Evolutionary conservation across 441 rosid species (phyloP), one percentile per base, ranked within the genome.

Genomic region (Biscutella laevigata): DNA sequence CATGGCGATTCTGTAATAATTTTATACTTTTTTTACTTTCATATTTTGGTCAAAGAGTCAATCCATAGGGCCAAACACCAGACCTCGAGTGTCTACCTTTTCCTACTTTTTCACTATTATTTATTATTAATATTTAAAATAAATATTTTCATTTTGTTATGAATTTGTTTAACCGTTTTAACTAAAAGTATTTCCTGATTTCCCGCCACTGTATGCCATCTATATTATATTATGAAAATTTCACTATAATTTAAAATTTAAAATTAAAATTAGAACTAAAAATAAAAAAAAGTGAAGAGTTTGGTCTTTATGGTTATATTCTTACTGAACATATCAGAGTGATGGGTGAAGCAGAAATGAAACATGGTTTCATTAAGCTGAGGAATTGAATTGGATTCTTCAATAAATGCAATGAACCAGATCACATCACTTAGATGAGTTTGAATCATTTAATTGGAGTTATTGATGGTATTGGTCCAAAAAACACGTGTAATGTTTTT

Each of bases 401-500:
- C 59, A 57, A 14, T 65, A 34, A 64, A 50, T 64, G 57, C 62
- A 40, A 17, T 35, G 28, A 28, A 57, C 45, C 53, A 8, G 10
- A 26, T 49, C 46, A 19, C 40, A 2, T 48, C 33, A 47, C 30
- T 44, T 21, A 26, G 29, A 29, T 55, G 16, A 20, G 45, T 30
- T n/a, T n/a, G n/a, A n/a, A n/a, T n/a, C n/a, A n/a, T n/a, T n/a
- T n/a, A n/a, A n/a, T n/a, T 25, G 53, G 28, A 65, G 29, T 57
- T 42, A 65, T 57, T 43, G 43, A 22, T 26, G 45, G 26, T 26
- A 64, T 33, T 48, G 46, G 49, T 51, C 60, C 42, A 36, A 34
- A 40, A 44, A 57, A 36, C 70, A 65, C 54, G 60, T 58, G 70
- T 44, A 22, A 37, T 66, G 69, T n/a, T 49, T 59, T n/a, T 39